phyloP scores from a whole-genome alignment of 169 alveolate genomes.

The Toxoplasma gondii region DNA sequence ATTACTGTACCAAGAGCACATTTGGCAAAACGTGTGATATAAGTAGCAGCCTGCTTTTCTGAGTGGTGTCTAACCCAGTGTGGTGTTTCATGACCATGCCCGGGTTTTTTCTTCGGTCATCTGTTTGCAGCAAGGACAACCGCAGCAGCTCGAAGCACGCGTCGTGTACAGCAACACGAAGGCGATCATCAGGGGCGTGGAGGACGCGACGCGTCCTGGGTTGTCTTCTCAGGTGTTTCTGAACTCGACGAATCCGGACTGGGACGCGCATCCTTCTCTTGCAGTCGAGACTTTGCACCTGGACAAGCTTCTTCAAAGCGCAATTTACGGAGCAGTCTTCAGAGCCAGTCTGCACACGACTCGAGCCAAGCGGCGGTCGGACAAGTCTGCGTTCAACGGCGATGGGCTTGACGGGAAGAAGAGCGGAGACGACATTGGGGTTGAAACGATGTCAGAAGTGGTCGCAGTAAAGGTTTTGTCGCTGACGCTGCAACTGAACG shows the following conservation, averaged over 20 bases:
- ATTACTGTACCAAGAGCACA: no score
- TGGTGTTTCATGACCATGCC: neutral
- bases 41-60: no score
- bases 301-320: conserved; percentile 34
- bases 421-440: neutral
- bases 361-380: conserved; percentile 16
- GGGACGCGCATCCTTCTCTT: neutral
- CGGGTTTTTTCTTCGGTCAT: neutral
- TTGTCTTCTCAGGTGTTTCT: neutral
- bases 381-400: neutral
- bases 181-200: neutral
- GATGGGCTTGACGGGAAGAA: neutral
- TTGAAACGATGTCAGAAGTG: neutral
- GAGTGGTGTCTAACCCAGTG: no score
- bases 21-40: no score
- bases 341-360: conserved; percentile 29
- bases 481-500: conserved; percentile 21
- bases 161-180: conserved; percentile 6
- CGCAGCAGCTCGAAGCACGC: conserved; percentile 14
- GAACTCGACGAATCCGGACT: neutral
- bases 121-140: neutral
- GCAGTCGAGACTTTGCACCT: conserved; percentile 11
- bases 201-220: neutral
- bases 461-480: conserved; percentile 57
- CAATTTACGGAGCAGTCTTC: conserved; percentile 42